Base-by-base conservation (phyloP, 2,329 filamentous ascomycete genomes). In the Domatiomyces globalis region DNA sequence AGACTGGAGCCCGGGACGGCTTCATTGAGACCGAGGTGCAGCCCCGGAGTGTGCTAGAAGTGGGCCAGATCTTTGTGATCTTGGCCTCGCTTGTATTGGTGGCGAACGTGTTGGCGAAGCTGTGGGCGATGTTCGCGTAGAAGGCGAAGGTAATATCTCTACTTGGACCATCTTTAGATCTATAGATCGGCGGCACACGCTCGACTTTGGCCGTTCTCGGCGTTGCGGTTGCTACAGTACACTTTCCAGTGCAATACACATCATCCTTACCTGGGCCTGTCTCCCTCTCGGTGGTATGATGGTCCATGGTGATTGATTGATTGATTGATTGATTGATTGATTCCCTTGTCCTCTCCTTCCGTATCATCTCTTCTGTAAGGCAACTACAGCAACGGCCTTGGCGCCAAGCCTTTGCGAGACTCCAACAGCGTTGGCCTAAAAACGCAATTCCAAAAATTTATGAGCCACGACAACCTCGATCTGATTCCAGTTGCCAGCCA, bases 51-150 rank as follows among this genome's bases (percentile, higher is more conserved):
- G 72, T 68, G 69, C 60, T 59, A 39, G 71, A 73, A 55, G 58
- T 72, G 51, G 65, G 64, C 8, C 64, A 69, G 56, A 69, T 73
- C 51, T 72, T 71, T 55, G 64, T 64, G 51, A 66, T 71, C 6
- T 49, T 71, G 48, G 55, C 62, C 10, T 58, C 63, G n/a, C 53
- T 66, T 42, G 67, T 59, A 27, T 56, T 67, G 39, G 49, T 70
- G 25, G 51, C 56, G 44, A 63, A 63, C 46, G 56, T 64, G 43
- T 39, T 59, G 29, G 48, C 55, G 47, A 65, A 62, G 51, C 54
- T 65, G 33, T 63, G 52, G 59, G 58, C 57, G 36, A 54, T 63
- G 15, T 56, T 63, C 12, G 33, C 33, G 33, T 39, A 39, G 33
- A 2, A 15, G 33, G 33, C 10, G 33, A 15, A 15, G 33, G 5